Evolutionary conservation across 2,329 filamentous ascomycete species (phyloP), one percentile per base, ranked within the genome.

Genomic region (Sodiomyces alkalinus): DNA sequence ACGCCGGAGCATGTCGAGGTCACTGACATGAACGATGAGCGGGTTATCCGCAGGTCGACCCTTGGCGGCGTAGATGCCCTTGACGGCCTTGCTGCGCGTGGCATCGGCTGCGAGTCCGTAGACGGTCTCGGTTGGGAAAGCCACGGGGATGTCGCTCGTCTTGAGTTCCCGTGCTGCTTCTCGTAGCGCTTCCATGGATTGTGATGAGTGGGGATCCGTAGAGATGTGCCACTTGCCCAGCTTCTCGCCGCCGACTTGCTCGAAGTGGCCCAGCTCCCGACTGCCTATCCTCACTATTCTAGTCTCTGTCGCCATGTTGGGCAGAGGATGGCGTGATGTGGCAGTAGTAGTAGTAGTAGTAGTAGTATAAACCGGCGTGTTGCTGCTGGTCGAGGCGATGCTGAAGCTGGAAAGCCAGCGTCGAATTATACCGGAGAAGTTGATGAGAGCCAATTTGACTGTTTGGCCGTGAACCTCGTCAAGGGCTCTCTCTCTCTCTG

Each of bases 31-130:
- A 15, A 94, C 75, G 41, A 98, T 98, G 33, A 98, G 68, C 12
- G 90, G 90, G 49, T 98, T 98, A 48, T 98, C 90, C 6, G 79
- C 80, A 4, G 90, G 90, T 31, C 90, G 62, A 31, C 83, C 80
- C 56, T 98, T 98, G 29, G 82, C 85, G 14, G 71, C 64, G 52
- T 90, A 98, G 40, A 98, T 98, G n/a, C 85, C 86, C 45, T 68
- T 74, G 6, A 96, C 87, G 2, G 87, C 80, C 15, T 59, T 62
- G 43, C 76, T 83, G 42, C 83, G 71, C 16, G 86, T 96, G 8
- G 90, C 90, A 56, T 96, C 90, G 10, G 90, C 90, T n/a, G 85
- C 90, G 6, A 98, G 66, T 0, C 90, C 90, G 49, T 98, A 98
- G 1, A 98, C 90, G 1, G 90, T 98, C 56, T 98, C 90, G 0